Percentiles rank a stretch among this genome's conserved stretches.
Conservation (phyloP, 148 eudicot genomes). For the Rhododendron williamsianum region DNA sequence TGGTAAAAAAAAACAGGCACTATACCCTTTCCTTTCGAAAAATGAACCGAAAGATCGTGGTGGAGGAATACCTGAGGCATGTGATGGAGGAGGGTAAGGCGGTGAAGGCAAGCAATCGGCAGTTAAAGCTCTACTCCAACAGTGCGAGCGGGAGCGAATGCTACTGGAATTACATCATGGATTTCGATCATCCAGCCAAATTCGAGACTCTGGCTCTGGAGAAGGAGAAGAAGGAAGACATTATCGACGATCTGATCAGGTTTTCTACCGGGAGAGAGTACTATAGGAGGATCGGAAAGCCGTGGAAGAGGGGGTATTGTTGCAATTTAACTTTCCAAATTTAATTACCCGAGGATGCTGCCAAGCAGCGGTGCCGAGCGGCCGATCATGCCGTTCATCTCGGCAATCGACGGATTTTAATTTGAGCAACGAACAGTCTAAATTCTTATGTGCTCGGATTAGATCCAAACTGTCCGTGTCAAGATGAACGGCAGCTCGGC, state of each 20-base stretch:
- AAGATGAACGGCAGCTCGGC: too few species aligned
- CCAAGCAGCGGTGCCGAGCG: too few species aligned
- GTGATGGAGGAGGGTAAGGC: constrained; percentile 38
- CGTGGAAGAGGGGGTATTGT: constrained; percentile 58
- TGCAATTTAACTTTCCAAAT: neutral
- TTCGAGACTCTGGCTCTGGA: constrained; percentile 44
- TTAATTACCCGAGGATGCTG: neutral
- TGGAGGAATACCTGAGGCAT: constrained; percentile 26
- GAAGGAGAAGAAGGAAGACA: constrained; percentile 24
- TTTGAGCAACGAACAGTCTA: too few species aligned
- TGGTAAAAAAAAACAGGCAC: neutral
- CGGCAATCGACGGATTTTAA: too few species aligned
- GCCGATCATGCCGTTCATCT: too few species aligned
- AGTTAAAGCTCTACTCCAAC: constrained; percentile 41
- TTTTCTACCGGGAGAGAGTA: constrained; percentile 37
- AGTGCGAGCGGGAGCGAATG: neutral
- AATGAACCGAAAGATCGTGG: neutral
- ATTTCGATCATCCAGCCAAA: constrained; percentile 48
- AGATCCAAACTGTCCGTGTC: accelerated
- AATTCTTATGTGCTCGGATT: too few species aligned
- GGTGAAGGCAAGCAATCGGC: constrained; percentile 20
- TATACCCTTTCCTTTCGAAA: neutral
- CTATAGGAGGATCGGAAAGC: constrained; percentile 41
- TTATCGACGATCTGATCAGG: constrained; percentile 34
- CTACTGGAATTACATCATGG: constrained; percentile 35